Evolutionary conservation across 2,329 filamentous ascomycete species (phyloP).

Genomic region (Colletotrichum tropicicola): DNA sequence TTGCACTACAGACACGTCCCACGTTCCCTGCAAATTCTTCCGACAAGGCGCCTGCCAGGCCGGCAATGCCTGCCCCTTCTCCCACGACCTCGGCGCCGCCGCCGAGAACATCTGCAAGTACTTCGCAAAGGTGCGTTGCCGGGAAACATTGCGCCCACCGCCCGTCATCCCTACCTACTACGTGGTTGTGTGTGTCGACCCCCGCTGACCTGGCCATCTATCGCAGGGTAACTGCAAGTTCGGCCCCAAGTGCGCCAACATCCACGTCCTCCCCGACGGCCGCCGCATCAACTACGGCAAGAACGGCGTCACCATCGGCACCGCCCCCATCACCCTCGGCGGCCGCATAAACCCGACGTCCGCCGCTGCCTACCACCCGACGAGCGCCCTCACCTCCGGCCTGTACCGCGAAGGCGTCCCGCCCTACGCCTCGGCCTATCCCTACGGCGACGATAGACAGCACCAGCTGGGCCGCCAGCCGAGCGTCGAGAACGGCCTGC

Average conservation of each 20-base stretch:
- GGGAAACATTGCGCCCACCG: neutral
- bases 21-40: conserved; percentile 99
- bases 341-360: conserved; percentile 73
- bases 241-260: conserved; percentile 95
- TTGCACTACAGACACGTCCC: conserved; percentile 78
- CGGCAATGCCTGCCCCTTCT: conserved; percentile 94
- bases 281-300: conserved; percentile 86
- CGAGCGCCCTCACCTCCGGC: conserved; percentile 72
- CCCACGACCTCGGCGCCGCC: conserved; percentile 87
- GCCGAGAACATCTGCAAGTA: conserved; percentile 97
- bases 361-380: conserved; percentile 63
- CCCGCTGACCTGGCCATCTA: neutral
- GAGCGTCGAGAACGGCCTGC: conserved; percentile 64
- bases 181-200: neutral
- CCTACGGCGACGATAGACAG: conserved; percentile 49
- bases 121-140: conserved; percentile 84
- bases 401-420: conserved; percentile 54
- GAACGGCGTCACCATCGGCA: conserved; percentile 72
- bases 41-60: conserved; percentile 96
- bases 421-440: conserved; percentile 48
- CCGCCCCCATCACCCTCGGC: conserved; percentile 66
- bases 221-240: conserved; percentile 96
- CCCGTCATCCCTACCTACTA: neutral
- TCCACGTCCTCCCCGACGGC: conserved; percentile 94
- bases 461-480: conserved; percentile 57